Evolutionary conservation across 1,139 yeast genomes (phyloP), one percentile per base, ranked within the genome.

Genomic region (Candida labiduridarum): DNA sequence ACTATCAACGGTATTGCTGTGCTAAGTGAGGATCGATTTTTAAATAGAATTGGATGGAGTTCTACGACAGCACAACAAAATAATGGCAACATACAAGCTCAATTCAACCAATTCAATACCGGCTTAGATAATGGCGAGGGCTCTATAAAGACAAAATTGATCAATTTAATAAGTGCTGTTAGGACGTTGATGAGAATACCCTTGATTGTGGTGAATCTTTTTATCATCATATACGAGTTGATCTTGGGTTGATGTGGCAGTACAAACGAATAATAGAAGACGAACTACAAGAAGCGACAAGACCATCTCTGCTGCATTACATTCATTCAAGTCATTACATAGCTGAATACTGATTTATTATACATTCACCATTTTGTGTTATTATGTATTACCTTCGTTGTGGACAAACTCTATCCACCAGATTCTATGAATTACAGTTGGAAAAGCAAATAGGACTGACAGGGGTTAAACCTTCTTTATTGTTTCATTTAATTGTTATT

Each of bases 141-240:
- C 5, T 66, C 74, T 1, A 61, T 76, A 14, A 76, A 74, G 56
- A 60, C 66, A 9, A 67, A 76, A 55, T 56, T 76, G 49, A 65
- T 76, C 44, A 75, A 72, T 56, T 69, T 76, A 53, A 76, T 76
- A 42, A 68, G 78, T 45, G 80, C 81, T 29, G 72, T 75, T 14
- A 60, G 80, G 49, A 76, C 80, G n/a, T 67, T 76, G 52, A 67
- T 76, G 67, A 62, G 81, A 41, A 69, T 76, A 48, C 81, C 81
- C 8, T 69, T 76, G 59, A 76, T 76, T 39, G 69, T 65, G 31
- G 60, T 76, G 22, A 76, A 76, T 52, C 61, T 74, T 18, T 59
- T 72, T 38, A 68, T 76, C 40, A 75, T 76, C 25, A 54, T 73
- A 30, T 76, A 76, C 59, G 79, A 75, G 61, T 62, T 76, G 54